A percentile compares a stretch with the other conserved stretches of the same genome.
Conservation (phyloP, 2,329 filamentous ascomycete species). For the Colletotrichum spaethianum region DNA sequence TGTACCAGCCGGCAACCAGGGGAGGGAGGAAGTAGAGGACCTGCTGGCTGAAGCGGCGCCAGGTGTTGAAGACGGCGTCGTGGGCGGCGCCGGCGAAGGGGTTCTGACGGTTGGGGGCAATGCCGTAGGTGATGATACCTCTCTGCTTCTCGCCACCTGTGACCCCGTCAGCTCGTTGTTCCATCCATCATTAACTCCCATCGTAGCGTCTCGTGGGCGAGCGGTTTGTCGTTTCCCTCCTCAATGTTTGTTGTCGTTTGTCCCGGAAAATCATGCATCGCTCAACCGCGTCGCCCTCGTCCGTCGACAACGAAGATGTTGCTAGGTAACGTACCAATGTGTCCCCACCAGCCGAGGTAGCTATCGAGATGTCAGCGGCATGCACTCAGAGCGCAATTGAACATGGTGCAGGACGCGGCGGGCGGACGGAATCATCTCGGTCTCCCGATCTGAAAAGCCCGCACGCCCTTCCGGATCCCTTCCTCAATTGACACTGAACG, state of each 20-base stretch:
- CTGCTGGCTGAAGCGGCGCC: conserved; percentile 87
- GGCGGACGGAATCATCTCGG: background rate
- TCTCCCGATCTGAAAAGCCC: conserved; percentile 48
- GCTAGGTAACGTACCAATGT: conserved; percentile 69
- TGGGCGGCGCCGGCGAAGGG: conserved; percentile 83
- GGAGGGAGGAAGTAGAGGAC: conserved; percentile 91
- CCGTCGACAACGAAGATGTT: background rate
- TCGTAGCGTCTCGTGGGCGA: background rate
- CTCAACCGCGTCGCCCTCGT: conserved; percentile 14
- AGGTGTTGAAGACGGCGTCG: conserved; percentile 95
- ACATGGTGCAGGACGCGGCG: background rate
- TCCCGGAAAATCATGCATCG: background rate
- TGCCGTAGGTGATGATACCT: conserved; percentile 78
- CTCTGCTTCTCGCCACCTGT: conserved; percentile 73
- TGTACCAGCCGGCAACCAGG: conserved; percentile 82
- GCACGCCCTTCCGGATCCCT: conserved; percentile 42
- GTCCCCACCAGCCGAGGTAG: conserved; percentile 82
- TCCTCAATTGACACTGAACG: conserved; percentile 27
- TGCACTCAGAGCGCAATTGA: conserved; percentile 6
- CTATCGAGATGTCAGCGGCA: conserved; percentile 59
- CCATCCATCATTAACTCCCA: background rate
- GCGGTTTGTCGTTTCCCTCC: background rate
- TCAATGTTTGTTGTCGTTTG: background rate
- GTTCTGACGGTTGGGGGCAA: conserved; percentile 91
- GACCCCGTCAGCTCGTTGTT: conserved; percentile 24